These are phyloP conservation scores for Geotrichum ghanense DNA, from an alignment of 805 yeast species.

Conservation along the genomic window DNA sequence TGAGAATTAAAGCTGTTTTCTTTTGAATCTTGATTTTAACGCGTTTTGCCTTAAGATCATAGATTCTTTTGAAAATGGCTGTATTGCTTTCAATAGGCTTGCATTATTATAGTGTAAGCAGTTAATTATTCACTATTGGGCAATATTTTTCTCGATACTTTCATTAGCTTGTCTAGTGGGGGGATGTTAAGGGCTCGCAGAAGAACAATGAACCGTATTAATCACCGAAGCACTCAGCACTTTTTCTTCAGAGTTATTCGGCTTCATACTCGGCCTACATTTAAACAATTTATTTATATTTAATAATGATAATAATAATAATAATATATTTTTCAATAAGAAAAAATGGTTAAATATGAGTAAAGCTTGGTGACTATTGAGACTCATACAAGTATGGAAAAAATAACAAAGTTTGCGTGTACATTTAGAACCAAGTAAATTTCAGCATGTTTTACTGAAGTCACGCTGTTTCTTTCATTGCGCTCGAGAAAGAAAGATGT, in stretches of 20 bases:
- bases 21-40: background rate
- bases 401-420: no score
- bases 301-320: no score
- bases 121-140: background rate
- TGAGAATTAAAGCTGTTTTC: background rate
- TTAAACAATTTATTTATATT: no score
- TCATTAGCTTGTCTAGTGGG: conserved; percentile 8
- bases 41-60: background rate
- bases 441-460: no score
- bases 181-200: conserved; percentile 11
- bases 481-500: no score
- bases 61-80: background rate
- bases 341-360: no score
- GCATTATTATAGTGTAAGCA: background rate
- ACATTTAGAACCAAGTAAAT: no score
- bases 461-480: no score
- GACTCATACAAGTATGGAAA: no score
- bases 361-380: no score
- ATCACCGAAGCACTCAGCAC: conserved; percentile 3
- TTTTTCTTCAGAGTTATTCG: conserved; percentile 1
- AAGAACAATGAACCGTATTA: conserved; percentile 5
- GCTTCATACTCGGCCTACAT: conserved; percentile 7
- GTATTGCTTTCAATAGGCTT: background rate
- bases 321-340: no score
- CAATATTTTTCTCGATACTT: background rate